These are phyloP conservation scores for Neofusicoccum cordaticola DNA, from an alignment of 2,329 filamentous ascomycete species.

Conservation along the genomic window DNA sequence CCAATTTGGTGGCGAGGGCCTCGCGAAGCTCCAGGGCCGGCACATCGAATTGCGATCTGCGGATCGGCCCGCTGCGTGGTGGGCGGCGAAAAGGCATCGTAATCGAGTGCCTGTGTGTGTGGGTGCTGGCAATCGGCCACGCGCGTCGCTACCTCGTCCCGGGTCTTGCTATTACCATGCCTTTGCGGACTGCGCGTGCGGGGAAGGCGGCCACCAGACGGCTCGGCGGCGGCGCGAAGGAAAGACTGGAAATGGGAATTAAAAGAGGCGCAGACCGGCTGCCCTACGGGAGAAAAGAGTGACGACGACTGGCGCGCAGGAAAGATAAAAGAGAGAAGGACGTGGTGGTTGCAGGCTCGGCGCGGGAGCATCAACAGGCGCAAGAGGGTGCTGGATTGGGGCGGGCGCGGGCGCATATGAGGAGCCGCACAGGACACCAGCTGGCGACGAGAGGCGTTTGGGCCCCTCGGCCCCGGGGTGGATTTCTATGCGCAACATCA, in stretches of 20 bases:
- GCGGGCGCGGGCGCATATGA: neutral
- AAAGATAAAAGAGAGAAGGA: neutral
- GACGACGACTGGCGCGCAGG: neutral
- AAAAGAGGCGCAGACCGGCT: constrained; percentile 10
- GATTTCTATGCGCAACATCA: constrained; percentile 6
- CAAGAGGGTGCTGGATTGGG: neutral
- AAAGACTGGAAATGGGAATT: neutral
- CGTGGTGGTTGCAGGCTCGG: neutral
- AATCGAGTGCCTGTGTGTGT: neutral
- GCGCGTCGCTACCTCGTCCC: neutral
- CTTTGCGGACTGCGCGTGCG: neutral
- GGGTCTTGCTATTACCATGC: neutral
- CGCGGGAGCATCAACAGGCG: neutral
- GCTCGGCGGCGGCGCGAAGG: neutral
- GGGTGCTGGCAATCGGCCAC: neutral
- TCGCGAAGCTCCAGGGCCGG: constrained; percentile 3
- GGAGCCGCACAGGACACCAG: constrained; percentile 1
- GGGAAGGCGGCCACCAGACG: neutral
- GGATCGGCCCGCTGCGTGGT: constrained; percentile 9
- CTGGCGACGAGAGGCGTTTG: constrained; percentile 14
- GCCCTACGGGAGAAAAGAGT: neutral
- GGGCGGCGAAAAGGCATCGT: neutral
- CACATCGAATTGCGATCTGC: constrained; percentile 14
- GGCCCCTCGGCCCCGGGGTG: neutral
- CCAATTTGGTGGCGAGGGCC: constrained; percentile 1